Conservation (phyloP, 2,329 filamentous ascomycete genomes). For the Ilyonectria sp. region DNA sequence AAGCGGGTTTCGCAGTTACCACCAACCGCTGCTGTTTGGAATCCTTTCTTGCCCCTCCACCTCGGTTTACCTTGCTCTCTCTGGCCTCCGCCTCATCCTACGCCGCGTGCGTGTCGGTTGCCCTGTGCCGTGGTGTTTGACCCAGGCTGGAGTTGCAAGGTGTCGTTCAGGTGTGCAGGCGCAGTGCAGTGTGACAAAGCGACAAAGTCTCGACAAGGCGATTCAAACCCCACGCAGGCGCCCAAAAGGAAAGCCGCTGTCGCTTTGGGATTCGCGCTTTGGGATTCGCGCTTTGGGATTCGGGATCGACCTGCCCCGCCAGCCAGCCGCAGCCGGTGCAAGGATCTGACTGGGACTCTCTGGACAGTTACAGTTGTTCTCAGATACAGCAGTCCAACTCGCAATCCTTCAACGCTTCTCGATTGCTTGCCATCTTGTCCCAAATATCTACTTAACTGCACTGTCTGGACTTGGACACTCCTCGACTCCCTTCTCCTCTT, state of each 20-base stretch:
- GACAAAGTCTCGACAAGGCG: background rate
- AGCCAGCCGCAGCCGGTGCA: slow-evolving; percentile 20
- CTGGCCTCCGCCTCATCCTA: background rate
- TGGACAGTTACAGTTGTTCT: slow-evolving; percentile 8
- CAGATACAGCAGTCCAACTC: background rate
- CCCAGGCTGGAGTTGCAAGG: background rate
- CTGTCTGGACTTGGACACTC: background rate
- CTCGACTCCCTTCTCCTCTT: background rate
- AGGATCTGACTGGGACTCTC: slow-evolving; percentile 14
- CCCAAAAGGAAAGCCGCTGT: background rate
- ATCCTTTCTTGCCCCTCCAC: slow-evolving; percentile 16
- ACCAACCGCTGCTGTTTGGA: slow-evolving; percentile 4
- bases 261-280: slow-evolving; percentile 4
- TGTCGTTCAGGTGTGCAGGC: background rate
- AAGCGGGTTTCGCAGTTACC: slow-evolving; percentile 8
- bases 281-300: background rate
- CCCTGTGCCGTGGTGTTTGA: background rate
- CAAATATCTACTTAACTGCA: background rate
- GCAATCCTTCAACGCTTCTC: background rate
- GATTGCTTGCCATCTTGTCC: background rate
- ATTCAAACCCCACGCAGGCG: slow-evolving; percentile 12
- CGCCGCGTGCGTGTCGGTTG: background rate
- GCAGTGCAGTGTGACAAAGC: background rate
- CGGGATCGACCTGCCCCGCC: slow-evolving; percentile 23
- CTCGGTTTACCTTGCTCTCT: background rate